Percentiles rank a stretch among this genome's conserved stretches.
Conservation (phyloP, 2,329 filamentous ascomycete species). For the Dothidotthia symphoricarpi region DNA sequence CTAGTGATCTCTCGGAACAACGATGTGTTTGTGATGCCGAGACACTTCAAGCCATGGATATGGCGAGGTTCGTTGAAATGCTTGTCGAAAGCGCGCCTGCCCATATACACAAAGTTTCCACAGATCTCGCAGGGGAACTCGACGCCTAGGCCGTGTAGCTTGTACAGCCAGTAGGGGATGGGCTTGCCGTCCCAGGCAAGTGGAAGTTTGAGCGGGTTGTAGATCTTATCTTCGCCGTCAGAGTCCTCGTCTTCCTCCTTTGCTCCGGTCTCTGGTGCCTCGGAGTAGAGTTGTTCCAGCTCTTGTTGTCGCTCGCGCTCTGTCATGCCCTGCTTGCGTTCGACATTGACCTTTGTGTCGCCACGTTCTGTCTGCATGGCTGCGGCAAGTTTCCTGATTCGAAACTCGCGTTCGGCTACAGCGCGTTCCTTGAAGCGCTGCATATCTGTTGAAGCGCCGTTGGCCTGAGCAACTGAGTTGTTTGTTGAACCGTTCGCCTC, state of each 20-base stretch:
- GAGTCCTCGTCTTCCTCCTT: constrained; percentile 67
- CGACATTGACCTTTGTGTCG: constrained; percentile 90
- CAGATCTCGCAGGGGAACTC: constrained; percentile 97
- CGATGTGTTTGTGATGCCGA: constrained; percentile 88
- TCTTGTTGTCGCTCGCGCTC: constrained; percentile 94
- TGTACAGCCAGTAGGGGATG: constrained; percentile 98
- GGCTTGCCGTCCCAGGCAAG: constrained; percentile 98
- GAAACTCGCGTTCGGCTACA: constrained; percentile 83
- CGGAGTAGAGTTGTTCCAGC: constrained; percentile 77
- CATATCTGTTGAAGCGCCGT: constrained; percentile 19
- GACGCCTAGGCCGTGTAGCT: constrained; percentile 89
- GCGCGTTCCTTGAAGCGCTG: constrained; percentile 74
- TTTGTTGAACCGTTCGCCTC: constrained; percentile 46
- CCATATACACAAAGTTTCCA: constrained; percentile 99
- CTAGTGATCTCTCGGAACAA: constrained; percentile 91
- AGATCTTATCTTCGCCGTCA: constrained; percentile 75
- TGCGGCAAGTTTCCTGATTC: constrained; percentile 74
- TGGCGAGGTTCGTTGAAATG: constrained; percentile 95
- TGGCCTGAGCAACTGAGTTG: constrained; percentile 14
- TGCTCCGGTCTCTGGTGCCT: constrained; percentile 54
- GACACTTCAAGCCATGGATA: constrained; percentile 87
- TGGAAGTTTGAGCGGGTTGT: constrained; percentile 94
- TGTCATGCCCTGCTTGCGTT: constrained; percentile 96
- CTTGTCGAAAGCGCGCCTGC: constrained; percentile 92
- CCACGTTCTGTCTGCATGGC: constrained; percentile 83